A percentile compares a stretch with the other conserved stretches of the same genome.
phyloP scores from a whole-genome alignment of 495 filamentous ascomycete species.

The Beverwykella pulmonaria region DNA sequence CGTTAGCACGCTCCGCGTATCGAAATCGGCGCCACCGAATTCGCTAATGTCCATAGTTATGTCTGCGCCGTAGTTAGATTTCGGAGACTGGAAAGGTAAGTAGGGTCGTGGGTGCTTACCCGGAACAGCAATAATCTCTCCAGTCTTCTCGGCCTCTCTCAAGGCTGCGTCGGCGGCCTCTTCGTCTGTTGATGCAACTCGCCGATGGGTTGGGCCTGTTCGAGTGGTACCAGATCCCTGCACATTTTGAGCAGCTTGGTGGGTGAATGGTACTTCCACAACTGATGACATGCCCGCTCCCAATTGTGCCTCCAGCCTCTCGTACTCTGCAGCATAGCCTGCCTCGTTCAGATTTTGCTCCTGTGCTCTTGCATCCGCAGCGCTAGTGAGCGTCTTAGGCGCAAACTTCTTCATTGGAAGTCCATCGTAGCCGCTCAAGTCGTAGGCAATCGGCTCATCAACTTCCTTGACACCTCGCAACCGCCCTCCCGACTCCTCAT shows the following conservation, averaged over 20 bases:
- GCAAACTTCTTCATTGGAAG: conserved; percentile 31
- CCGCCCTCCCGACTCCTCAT: conserved; percentile 26
- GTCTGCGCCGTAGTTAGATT: conserved; percentile 14
- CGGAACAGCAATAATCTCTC: conserved; percentile 33
- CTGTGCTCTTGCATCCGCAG: conserved; percentile 22
- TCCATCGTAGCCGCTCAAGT: conserved; percentile 37
- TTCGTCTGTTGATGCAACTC: neutral
- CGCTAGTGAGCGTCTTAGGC: conserved; percentile 8
- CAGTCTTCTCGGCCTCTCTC: conserved; percentile 34
- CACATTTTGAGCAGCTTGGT: conserved; percentile 1
- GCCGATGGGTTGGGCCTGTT: neutral
- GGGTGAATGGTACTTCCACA: conserved; percentile 29
- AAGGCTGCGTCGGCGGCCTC: neutral
- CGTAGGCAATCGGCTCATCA: conserved; percentile 32
- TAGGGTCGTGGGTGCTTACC: neutral
- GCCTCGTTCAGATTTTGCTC: conserved; percentile 25
- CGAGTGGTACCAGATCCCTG: neutral
- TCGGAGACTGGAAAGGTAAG: neutral
- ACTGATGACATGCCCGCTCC: conserved; percentile 35
- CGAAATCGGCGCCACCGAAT: conserved; percentile 22
- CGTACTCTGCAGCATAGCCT: conserved; percentile 37
- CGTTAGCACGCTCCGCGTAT: conserved; percentile 23
- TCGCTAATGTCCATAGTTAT: conserved; percentile 33
- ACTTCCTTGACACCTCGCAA: conserved; percentile 32
- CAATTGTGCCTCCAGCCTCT: conserved; percentile 35